Base-by-base conservation (phyloP, 2,329 filamentous ascomycete species). In the Fusarium sp. region DNA sequence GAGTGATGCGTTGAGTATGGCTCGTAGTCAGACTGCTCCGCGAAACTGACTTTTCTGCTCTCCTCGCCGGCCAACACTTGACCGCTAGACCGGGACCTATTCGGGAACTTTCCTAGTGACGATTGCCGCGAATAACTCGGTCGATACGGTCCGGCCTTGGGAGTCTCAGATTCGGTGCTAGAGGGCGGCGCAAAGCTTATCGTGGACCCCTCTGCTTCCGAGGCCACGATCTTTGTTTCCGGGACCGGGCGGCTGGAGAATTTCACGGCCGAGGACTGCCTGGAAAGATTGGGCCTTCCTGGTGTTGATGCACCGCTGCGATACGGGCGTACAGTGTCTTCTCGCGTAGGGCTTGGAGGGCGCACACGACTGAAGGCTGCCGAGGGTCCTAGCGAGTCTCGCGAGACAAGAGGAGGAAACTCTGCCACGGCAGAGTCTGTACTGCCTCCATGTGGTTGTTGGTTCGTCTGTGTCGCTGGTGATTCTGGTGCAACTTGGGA, bases 201-300 rank as follows among this genome's bases (percentile, higher is more conserved):
- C 41, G 77, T 81, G 2, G 88, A 84, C 2, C 76, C 77, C 3
- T 87, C 89, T 63, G 92, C 92, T 66, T 92, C 89, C 14, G 66
- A 70, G 2, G 85, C 84, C 7, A 89, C 88, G 27, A 94, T 87
- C 67, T 86, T 88, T 4, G 93, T 91, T 72, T 92, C 89, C 0
- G 93, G 93, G 2, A 93, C 89, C 0, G 93, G 90, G 10, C 89
- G 90, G 56, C 92, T 94, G 1, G 91, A 92, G 79, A 95, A 95
- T 41, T 89, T 89, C 48, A 88, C 82, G 4, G 86, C 77, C 3
- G 84, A 90, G 27, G 86, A 84, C 59, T 89, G 86, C 10, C 87
- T 83, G 4, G 87, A 87, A 14, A 88, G 80, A 19, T 81, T 80
- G 11, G 88, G 88, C 35, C 85, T 84, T 56, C 71, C 76, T 49